These are phyloP conservation scores for Mycena galericulata DNA, from an alignment of 768 basidiomycete genomes.

Conservation along the genomic window DNA sequence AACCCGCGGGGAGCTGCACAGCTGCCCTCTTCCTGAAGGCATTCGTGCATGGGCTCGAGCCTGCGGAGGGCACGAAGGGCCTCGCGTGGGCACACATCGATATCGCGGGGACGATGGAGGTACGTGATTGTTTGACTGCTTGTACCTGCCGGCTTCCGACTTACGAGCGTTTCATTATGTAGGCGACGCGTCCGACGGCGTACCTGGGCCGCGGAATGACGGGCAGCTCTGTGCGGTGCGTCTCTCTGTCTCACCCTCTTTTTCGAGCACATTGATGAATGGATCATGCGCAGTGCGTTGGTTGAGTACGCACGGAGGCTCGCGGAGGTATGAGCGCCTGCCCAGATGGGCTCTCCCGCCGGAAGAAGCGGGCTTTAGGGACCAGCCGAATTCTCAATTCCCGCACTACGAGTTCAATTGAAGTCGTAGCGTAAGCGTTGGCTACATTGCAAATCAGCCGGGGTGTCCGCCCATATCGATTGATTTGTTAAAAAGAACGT, in stretches of 20 bases:
- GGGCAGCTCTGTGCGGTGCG: slow-evolving; percentile 36
- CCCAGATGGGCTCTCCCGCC: too few species aligned
- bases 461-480: too few species aligned
- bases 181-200: slow-evolving; percentile 28
- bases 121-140: slow-evolving; percentile 34
- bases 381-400: too few species aligned
- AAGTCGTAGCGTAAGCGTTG: too few species aligned
- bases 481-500: too few species aligned
- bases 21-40: slow-evolving; percentile 90
- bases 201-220: slow-evolving; percentile 48
- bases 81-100: slow-evolving; percentile 92
- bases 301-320: slow-evolving; percentile 29
- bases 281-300: slow-evolving; percentile 3
- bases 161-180: not conserved
- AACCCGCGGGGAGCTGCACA: slow-evolving; percentile 77
- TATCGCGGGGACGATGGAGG: slow-evolving; percentile 85
- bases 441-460: too few species aligned
- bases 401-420: too few species aligned
- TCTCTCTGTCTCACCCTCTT: not conserved
- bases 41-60: slow-evolving; percentile 81
- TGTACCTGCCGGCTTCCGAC: not conserved
- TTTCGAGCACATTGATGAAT: too few species aligned
- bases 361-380: too few species aligned
- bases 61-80: slow-evolving; percentile 64
- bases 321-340: not conserved